These are phyloP conservation scores for Vanilla planifolia DNA, from an alignment of 106 monocot genomes.

Conservation along the genomic window DNA sequence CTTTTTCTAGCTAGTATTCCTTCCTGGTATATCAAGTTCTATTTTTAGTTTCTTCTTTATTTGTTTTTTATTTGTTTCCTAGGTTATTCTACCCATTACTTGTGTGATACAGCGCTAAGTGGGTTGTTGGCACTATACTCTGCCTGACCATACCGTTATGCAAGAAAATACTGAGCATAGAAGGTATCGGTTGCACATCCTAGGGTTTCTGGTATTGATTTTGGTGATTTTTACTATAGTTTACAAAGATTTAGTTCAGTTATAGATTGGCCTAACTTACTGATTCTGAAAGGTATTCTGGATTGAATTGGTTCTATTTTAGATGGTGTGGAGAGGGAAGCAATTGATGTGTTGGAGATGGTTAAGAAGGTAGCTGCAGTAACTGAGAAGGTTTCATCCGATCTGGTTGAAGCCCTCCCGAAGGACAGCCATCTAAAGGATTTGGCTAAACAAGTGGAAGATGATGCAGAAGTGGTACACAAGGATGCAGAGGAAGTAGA, in stretches of 20 bases:
- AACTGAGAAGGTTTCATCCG: conserved; percentile 9
- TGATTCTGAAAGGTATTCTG: not conserved
- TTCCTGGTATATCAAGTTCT: not conserved
- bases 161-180: conserved; percentile 2
- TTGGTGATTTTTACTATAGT: not conserved
- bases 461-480: not conserved
- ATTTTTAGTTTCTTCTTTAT: not conserved
- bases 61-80: not conserved
- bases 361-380: conserved; percentile 3
- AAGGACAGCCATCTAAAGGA: not conserved
- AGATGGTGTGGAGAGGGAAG: conserved; percentile 8
- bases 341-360: not conserved
- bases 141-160: not conserved
- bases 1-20: not conserved
- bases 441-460: not conserved
- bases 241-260: not conserved
- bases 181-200: not conserved
- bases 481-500: not conserved
- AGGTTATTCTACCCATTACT: no score
- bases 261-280: no score
- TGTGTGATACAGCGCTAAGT: conserved; percentile 4
- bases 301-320: not conserved
- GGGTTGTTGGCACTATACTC: conserved; percentile 2
- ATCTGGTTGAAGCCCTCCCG: conserved; percentile 2
- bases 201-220: not conserved